phyloP scores from a whole-genome alignment of 805 yeast genomes.

The Kazachstania taianensis region DNA sequence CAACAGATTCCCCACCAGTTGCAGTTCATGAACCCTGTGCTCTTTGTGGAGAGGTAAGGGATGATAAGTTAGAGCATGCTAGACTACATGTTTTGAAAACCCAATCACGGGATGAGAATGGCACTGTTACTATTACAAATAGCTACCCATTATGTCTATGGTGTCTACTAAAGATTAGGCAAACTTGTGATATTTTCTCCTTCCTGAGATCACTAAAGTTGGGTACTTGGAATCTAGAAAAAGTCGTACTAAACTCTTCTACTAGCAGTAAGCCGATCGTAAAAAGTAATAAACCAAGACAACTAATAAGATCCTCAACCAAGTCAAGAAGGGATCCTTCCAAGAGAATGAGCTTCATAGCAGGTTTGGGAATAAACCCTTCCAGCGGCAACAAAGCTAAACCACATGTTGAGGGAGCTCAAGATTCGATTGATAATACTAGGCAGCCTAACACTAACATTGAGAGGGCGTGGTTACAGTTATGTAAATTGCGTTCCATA shows the following conservation, averaged over 20 bases:
- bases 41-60: constrained; percentile 72
- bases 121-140: constrained; percentile 20
- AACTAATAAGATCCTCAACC: not conserved
- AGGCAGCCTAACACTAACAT: constrained; percentile 28
- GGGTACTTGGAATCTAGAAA: constrained; percentile 50
- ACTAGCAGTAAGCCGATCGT: not conserved
- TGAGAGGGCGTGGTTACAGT: constrained; percentile 53
- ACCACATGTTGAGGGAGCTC: constrained; percentile 11
- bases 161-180: constrained; percentile 70
- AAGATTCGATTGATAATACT: constrained; percentile 10
- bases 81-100: constrained; percentile 62
- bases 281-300: constrained; percentile 16
- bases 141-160: constrained; percentile 69
- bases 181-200: constrained; percentile 74
- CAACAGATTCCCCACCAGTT: constrained; percentile 49
- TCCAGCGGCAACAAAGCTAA: constrained; percentile 6
- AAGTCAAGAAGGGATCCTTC: not conserved
- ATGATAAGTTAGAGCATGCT: constrained; percentile 63
- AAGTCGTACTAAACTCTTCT: constrained; percentile 22
- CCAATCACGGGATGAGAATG: constrained; percentile 28
- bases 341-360: constrained; percentile 22
- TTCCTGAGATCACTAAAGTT: constrained; percentile 55
- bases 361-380: constrained; percentile 14
- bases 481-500: constrained; percentile 54
- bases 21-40: constrained; percentile 71